phyloP scores from a whole-genome alignment of 1,139 yeast genomes.

The Blastobotrys apis region DNA sequence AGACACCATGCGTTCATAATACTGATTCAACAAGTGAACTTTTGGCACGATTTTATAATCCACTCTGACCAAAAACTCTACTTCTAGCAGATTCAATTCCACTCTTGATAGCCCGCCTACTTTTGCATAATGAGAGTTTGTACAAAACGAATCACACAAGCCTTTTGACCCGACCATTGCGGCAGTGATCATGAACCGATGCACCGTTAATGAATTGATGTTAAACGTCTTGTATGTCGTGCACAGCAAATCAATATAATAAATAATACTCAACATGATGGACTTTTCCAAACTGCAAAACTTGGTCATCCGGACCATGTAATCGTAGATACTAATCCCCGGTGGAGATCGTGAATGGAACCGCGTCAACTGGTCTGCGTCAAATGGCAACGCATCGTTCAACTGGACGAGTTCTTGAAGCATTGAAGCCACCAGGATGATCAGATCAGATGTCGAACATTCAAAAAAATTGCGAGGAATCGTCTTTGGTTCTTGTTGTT shows the following conservation, averaged over 20 bases:
- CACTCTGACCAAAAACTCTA: slow-evolving; percentile 78
- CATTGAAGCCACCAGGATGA: slow-evolving; percentile 74
- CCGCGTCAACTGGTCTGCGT: slow-evolving; percentile 57
- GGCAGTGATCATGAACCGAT: slow-evolving; percentile 83
- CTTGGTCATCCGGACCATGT: slow-evolving; percentile 69
- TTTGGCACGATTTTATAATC: slow-evolving; percentile 69
- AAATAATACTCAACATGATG: slow-evolving; percentile 72
- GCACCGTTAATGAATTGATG: slow-evolving; percentile 86
- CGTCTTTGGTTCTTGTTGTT: slow-evolving; percentile 16
- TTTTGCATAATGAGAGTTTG: slow-evolving; percentile 89
- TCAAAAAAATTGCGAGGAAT: slow-evolving; percentile 60
- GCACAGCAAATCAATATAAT: slow-evolving; percentile 81
- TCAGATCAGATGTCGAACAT: slow-evolving; percentile 67
- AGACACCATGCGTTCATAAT: slow-evolving; percentile 34
- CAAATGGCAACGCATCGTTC: slow-evolving; percentile 54
- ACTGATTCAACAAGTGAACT: slow-evolving; percentile 35
- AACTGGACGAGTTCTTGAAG: slow-evolving; percentile 62
- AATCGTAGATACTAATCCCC: slow-evolving; percentile 71
- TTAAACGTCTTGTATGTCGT: slow-evolving; percentile 77
- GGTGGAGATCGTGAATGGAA: slow-evolving; percentile 95
- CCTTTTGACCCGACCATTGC: slow-evolving; percentile 91
- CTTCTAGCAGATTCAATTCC: slow-evolving; percentile 82
- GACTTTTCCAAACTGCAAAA: slow-evolving; percentile 84
- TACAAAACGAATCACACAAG: slow-evolving; percentile 88
- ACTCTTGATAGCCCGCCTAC: slow-evolving; percentile 90